Evolutionary conservation across 805 yeast genomes (phyloP).

Genomic region (Scheffersomyces coipomensis): DNA sequence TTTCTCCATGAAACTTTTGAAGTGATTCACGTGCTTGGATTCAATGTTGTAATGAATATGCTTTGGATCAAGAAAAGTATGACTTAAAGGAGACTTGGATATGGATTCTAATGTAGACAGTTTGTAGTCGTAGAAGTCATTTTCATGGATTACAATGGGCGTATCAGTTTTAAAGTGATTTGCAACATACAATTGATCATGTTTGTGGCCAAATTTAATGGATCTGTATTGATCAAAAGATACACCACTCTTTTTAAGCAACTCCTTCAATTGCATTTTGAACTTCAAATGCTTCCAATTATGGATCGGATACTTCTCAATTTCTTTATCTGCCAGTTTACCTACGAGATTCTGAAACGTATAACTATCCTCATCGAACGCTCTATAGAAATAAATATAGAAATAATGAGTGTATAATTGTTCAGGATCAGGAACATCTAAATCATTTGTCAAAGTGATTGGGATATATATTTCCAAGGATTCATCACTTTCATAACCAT

Average conservation of each 20-base stretch:
- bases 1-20: too few relatives aligned
- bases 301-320: too few relatives aligned
- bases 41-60: too few relatives aligned
- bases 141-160: constrained; percentile 8
- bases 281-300: constrained; percentile 5
- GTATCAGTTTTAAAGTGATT: not conserved
- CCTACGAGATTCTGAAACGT: not conserved
- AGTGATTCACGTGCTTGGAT: too few relatives aligned
- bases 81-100: too few relatives aligned
- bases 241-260: constrained; percentile 3
- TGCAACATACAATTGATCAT: not conserved
- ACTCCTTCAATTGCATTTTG: constrained; percentile 7
- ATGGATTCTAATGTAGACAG: too few relatives aligned
- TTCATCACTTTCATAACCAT: too few relatives aligned
- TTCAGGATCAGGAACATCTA: not conserved
- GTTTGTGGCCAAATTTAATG: too few relatives aligned
- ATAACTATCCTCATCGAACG: not conserved
- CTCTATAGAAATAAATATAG: not conserved
- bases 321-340: not conserved
- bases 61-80: too few relatives aligned
- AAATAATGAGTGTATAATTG: not conserved
- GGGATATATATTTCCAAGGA: too few relatives aligned
- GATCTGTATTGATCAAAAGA: constrained; percentile 10
- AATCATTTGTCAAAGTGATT: too few relatives aligned
- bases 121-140: constrained; percentile 11